Evolutionary conservation across 345 rosid genomes (phyloP).

Genomic region (Salix udensis): DNA sequence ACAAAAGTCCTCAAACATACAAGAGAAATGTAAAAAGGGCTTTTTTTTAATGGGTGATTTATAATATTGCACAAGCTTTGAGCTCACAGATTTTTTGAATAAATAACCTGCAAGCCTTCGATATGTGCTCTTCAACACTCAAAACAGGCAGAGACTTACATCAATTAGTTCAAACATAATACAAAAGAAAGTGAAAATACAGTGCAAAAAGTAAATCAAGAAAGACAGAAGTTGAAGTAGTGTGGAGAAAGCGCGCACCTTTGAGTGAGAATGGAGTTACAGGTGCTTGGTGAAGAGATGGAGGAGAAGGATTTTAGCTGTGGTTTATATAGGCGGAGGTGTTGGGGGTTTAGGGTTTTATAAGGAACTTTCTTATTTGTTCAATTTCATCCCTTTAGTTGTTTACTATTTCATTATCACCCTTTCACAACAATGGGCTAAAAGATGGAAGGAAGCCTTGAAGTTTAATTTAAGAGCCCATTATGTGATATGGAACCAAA

Average conservation of each 20-base stretch:
- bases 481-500: too few species aligned
- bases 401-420: background rate
- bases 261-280: background rate
- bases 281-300: background rate
- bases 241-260: background rate
- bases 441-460: too few species aligned
- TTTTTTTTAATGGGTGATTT: conserved; percentile 21
- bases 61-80: conserved; percentile 75
- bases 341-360: conserved; percentile 15
- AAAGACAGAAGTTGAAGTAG: background rate
- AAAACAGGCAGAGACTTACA: background rate
- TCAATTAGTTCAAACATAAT: background rate
- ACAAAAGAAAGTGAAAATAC: background rate
- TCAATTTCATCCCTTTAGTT: background rate
- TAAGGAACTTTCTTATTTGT: background rate
- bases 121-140: conserved; percentile 49
- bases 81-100: conserved; percentile 49
- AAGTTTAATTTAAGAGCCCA: too few species aligned
- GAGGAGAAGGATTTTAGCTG: background rate
- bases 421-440: background rate
- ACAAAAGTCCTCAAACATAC: conserved; percentile 22
- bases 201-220: too few species aligned
- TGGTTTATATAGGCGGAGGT: conserved; percentile 1
- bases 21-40: conserved; percentile 24
- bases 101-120: conserved; percentile 73